These are phyloP conservation scores for Mediolabrus comicus DNA, from an alignment of 108 stramenopile genomes.

Conservation along the genomic window DNA sequence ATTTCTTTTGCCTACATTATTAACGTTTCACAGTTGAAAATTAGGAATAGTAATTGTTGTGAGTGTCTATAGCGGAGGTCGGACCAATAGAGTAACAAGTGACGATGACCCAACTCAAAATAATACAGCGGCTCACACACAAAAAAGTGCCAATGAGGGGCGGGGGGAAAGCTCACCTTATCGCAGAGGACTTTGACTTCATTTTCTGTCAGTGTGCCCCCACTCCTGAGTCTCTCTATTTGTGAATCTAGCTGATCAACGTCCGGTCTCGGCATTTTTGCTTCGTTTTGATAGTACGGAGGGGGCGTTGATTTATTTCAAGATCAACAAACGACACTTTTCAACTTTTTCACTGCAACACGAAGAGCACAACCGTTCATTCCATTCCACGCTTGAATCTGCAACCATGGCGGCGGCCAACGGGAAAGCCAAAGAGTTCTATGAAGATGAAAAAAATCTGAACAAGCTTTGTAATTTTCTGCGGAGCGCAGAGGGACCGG, in stretches of 20 bases:
- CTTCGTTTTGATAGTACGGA: not conserved
- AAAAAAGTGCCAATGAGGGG: not conserved
- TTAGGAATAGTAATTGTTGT: slow-evolving; percentile 8
- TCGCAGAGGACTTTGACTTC: slow-evolving; percentile 87
- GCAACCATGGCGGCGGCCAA: slow-evolving; percentile 15
- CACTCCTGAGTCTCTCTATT: slow-evolving; percentile 70
- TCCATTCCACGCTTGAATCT: not conserved
- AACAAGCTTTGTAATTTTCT: slow-evolving; percentile 88
- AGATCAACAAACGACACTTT: not conserved
- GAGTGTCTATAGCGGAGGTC: not conserved
- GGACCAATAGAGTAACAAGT: not conserved
- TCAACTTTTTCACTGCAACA: not conserved
- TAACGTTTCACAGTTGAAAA: no score
- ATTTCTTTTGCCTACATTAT: slow-evolving; percentile 63
- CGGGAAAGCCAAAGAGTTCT: slow-evolving; percentile 63
- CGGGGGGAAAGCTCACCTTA: slow-evolving; percentile 52
- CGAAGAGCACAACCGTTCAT: not conserved
- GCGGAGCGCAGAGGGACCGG: slow-evolving; percentile 73
- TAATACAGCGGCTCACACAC: no score
- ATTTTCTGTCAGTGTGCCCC: slow-evolving; percentile 81
- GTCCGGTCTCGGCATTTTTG: slow-evolving; percentile 39
- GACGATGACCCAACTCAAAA: not conserved
- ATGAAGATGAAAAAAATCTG: slow-evolving; percentile 77
- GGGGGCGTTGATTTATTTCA: not conserved
- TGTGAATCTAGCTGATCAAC: slow-evolving; percentile 72